Base-by-base conservation (phyloP, 2,329 filamentous ascomycete species). In the Pestalotiopsis sp. region DNA sequence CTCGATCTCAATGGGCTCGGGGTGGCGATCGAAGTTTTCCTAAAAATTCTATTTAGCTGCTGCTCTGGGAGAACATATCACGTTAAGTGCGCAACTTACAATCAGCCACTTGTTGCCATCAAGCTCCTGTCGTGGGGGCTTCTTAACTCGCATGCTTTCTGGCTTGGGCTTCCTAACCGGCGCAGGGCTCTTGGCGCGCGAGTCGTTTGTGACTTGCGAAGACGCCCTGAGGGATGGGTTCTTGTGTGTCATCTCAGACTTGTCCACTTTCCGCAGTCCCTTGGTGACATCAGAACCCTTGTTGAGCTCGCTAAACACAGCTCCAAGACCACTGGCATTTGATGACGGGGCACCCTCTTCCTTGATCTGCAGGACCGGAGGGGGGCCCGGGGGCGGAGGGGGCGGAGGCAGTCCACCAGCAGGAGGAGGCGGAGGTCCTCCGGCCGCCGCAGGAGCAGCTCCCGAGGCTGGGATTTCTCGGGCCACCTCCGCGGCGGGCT, bases 231-330 rank as follows among this genome's bases (percentile, higher is more conserved):
- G 85, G 10, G 90, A 89, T 14, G 96, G 96, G 81, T 99, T 99
- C 85, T 98, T 98, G 82, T 99, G 96, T 69, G 96, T 99, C 95
- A 98, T 98, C 80, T 98, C 87, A 66, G 92, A 96, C 77, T 91
- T 92, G 82, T 98, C 95, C 63, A 99, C 96, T 84, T 98, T 99
- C 72, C 92, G 92, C 44, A 99, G 86, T 39, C 92, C 91, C 72
- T 93, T 90, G 3, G 96, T 99, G 68, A 99, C 93, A n/a, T 88
- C 86, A 69, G 93, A 89, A 67, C 96, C 96, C 78, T 92, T 91
- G 81, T 98, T 98, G 65, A 99, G 84, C 72, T 98, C 92, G 55
- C 91, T 91, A 78, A 99, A 99, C 2, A 99, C 94, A 26, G 95
- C 94, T 24, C 90, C 89, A 79, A 97, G 89, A 67, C 95, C 94